Percentiles rank a stretch among this genome's conserved stretches.
Conservation (phyloP, 805 yeast species). For the Ogataea wickerhamii region DNA sequence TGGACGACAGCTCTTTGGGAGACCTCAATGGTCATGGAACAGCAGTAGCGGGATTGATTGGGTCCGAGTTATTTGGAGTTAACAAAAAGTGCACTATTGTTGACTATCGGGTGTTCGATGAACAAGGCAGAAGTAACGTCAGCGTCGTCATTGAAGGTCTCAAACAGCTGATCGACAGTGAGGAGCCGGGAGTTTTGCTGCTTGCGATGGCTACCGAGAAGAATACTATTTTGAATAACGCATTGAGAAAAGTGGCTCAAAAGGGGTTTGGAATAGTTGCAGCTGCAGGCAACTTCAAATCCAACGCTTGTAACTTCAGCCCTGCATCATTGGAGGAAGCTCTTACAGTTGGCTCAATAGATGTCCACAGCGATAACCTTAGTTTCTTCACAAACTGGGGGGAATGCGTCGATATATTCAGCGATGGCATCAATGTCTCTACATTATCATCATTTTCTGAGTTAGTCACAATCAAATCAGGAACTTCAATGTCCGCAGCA, state of each 20-base stretch:
- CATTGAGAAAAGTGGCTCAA: conserved; percentile 37
- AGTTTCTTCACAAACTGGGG: conserved; percentile 47
- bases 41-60: conserved; percentile 52
- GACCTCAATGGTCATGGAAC: conserved; percentile 54
- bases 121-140: conserved; percentile 34
- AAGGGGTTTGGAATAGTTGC: conserved; percentile 45
- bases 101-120: conserved; percentile 42
- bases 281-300: conserved; percentile 49
- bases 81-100: conserved; percentile 43
- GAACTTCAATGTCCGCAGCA: conserved; percentile 50
- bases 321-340: conserved; percentile 43
- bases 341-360: conserved; percentile 41
- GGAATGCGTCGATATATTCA: conserved; percentile 48
- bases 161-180: conserved; percentile 18
- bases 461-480: conserved; percentile 35
- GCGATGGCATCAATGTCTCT: conserved; percentile 45
- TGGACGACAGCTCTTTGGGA: conserved; percentile 22
- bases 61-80: conserved; percentile 49
- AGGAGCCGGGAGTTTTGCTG: conserved; percentile 36
- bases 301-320: conserved; percentile 42
- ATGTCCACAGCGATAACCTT: conserved; percentile 31
- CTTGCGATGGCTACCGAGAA: conserved; percentile 37
- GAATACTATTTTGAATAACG: conserved; percentile 41
- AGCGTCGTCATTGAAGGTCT: conserved; percentile 35
- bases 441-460: conserved; percentile 37